Evolutionary conservation across 2,329 filamentous ascomycete genomes (phyloP), one percentile per base, ranked within the genome.

Genomic region (Diatrype stigma): DNA sequence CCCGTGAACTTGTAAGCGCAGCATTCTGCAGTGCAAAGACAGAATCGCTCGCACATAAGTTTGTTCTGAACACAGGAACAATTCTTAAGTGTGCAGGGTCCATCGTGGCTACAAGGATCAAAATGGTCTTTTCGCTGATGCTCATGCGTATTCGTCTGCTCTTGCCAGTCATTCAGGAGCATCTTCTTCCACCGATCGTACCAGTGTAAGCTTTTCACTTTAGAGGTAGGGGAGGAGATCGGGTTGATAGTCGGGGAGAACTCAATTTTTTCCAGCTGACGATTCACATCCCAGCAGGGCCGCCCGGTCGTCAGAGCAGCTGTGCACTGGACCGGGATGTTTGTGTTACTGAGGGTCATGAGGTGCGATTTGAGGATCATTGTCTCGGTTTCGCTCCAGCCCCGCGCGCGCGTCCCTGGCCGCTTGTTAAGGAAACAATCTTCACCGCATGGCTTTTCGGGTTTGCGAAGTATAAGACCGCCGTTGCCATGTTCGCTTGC

Each of bases 1-100:
- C 84, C 84, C 0, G 81, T 86, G 58, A 86, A 87, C 51, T 85
- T 84, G 57, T 81, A 78, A 30, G 78, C 76, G 54, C 84, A 87
- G 16, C 63, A 74, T 10, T 82, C 77, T 3, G 76, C 74, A 0
- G 80, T 78, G 59, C 84, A 88, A 10, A 76, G 74, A 55, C 89
- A 93, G 54, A 82, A 84, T 57, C 86, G 87, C 57, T 92, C 88
- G 62, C 89, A 93, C 17, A 86, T 76, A 19, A 90, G 71, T 16
- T 76, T 75, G 10, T 78, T 73, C 45, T 75, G 67, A 16, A 81
- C 83, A 61, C 89, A 93, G 2, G 76, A 71, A 58, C 89, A 93
- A 17, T 70, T 77, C 3, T 68, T 69, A 16, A 78, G 40, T 21
- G 40, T 78, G 65, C 88, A 92, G 2, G 83, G 77, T 0, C 87